phyloP scores from a whole-genome alignment of 2,329 filamentous ascomycete genomes.

The Cadophora luteo-olivacea region DNA sequence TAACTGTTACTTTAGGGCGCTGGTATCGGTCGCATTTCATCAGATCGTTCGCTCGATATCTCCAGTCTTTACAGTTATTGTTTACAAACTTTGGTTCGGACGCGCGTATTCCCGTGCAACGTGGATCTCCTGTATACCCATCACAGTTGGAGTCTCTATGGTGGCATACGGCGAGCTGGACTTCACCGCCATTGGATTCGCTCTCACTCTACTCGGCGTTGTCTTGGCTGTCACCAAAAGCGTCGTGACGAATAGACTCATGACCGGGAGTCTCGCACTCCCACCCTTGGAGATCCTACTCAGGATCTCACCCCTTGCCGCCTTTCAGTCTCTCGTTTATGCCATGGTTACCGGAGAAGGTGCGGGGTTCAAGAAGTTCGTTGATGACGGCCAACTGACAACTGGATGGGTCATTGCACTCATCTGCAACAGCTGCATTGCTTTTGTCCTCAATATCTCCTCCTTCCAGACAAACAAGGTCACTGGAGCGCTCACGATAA shows the following conservation, averaged over 20 bases:
- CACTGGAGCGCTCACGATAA: constrained; percentile 64
- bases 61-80: constrained; percentile 66
- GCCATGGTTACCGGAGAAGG: constrained; percentile 61
- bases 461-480: constrained; percentile 65
- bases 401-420: constrained; percentile 41
- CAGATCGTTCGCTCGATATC: constrained; percentile 68
- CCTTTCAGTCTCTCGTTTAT: constrained; percentile 59
- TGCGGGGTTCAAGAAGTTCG: constrained; percentile 43
- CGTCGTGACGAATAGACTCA: constrained; percentile 67
- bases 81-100: constrained; percentile 62
- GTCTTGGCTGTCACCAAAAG: constrained; percentile 64
- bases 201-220: constrained; percentile 60
- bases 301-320: constrained; percentile 67
- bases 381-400: constrained; percentile 18
- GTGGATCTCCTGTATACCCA: constrained; percentile 65
- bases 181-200: constrained; percentile 63
- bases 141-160: constrained; percentile 64
- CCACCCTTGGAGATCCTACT: constrained; percentile 66
- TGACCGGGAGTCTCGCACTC: constrained; percentile 65
- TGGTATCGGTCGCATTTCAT: constrained; percentile 71
- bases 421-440: constrained; percentile 54
- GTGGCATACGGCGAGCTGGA: constrained; percentile 69
- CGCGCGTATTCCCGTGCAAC: constrained; percentile 62
- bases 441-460: constrained; percentile 62
- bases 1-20: constrained; percentile 43